phyloP scores from a whole-genome alignment of 1,284 basidiomycete species.

The Sporisorium graminicola region DNA sequence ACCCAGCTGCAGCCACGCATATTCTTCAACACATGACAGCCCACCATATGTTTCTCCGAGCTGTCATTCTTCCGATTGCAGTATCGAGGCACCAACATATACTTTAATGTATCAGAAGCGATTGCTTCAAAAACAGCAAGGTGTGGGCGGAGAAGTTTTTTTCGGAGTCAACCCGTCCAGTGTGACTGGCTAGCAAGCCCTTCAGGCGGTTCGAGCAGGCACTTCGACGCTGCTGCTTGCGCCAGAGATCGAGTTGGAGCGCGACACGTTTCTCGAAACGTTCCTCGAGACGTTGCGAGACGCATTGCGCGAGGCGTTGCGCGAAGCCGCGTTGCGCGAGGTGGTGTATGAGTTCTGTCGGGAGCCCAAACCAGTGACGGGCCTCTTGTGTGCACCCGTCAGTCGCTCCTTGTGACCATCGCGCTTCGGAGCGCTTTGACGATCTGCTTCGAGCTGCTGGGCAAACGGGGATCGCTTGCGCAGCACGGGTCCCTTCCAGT shows the following conservation, averaged over 20 bases:
- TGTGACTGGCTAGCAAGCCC: neutral
- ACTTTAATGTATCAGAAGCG: neutral
- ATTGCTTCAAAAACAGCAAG: neutral
- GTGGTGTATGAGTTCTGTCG: constrained; percentile 44
- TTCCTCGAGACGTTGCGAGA: constrained; percentile 26
- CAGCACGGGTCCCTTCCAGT: constrained; percentile 68
- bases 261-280: constrained; percentile 31
- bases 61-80: too few relatives aligned
- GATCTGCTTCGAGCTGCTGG: constrained; percentile 32
- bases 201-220: constrained; percentile 24
- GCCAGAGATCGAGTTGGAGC: constrained; percentile 34
- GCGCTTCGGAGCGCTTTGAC: constrained; percentile 12
- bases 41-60: too few relatives aligned
- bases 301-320: constrained; percentile 34
- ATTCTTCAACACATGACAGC: neutral
- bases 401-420: constrained; percentile 27
- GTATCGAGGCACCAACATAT: neutral
- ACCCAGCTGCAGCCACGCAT: neutral
- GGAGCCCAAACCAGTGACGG: constrained; percentile 28
- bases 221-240: constrained; percentile 36
- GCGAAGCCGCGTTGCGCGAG: constrained; percentile 36
- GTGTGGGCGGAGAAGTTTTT: neutral
- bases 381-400: constrained; percentile 31
- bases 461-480: constrained; percentile 49
- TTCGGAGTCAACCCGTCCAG: neutral